These are phyloP conservation scores for Pisolithus albus DNA, from an alignment of 768 basidiomycete genomes.

Conservation along the genomic window DNA sequence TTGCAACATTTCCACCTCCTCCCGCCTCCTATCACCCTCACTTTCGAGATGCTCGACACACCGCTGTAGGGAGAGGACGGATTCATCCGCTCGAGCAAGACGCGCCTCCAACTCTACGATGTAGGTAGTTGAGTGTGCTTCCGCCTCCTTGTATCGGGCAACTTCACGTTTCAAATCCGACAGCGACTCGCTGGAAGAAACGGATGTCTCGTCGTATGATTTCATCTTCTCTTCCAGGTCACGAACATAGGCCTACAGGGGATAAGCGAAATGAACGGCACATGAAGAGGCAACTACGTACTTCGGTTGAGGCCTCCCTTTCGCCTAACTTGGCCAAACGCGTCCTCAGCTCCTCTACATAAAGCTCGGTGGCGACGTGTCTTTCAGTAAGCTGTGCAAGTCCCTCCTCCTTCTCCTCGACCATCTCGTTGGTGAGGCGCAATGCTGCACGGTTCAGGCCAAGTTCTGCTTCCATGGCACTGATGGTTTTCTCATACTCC, in stretches of 20 bases:
- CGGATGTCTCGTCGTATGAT: constrained; percentile 70
- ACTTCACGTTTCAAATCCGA: constrained; percentile 83
- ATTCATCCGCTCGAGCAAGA: constrained; percentile 72
- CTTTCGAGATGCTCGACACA: constrained; percentile 71
- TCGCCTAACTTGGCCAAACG: constrained; percentile 80
- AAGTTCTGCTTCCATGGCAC: constrained; percentile 89
- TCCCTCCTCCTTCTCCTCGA: constrained; percentile 87
- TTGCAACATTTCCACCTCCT: constrained; percentile 67
- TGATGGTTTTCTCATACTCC: constrained; percentile 97
- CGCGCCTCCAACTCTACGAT: constrained; percentile 83
- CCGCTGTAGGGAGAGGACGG: constrained; percentile 57
- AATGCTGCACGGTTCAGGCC: constrained; percentile 82
- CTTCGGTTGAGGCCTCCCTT: constrained; percentile 89
- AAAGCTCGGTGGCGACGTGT: constrained; percentile 73
- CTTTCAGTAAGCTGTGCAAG: constrained; percentile 57
- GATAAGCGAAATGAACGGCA: constrained; percentile 1
- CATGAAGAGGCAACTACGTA: constrained; percentile 26
- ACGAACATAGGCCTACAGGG: constrained; percentile 76
- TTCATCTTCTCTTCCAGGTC: constrained; percentile 93
- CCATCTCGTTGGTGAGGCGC: constrained; percentile 85
- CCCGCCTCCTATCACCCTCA: constrained; percentile 67
- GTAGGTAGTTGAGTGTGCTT: constrained; percentile 67
- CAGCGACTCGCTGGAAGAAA: constrained; percentile 72
- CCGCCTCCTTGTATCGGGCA: constrained; percentile 65
- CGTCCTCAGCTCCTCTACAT: constrained; percentile 78